A percentile compares a stretch with the other conserved stretches of the same genome.
These are phyloP conservation scores for Exophiala phaeomuriformis DNA, from an alignment of 2,329 filamentous ascomycete genomes.

Conservation along the genomic window DNA sequence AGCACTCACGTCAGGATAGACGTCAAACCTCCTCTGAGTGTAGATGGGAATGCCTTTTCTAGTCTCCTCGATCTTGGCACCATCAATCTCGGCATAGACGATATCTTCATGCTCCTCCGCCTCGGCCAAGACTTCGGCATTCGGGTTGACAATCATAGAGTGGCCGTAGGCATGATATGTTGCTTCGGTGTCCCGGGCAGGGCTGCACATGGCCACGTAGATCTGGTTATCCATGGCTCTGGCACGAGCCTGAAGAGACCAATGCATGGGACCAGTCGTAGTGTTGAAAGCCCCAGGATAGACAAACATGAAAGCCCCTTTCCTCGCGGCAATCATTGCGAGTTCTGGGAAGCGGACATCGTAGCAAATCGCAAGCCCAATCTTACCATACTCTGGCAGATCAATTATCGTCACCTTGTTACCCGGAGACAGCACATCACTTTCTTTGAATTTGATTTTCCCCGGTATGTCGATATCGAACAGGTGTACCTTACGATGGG, in stretches of 20 bases:
- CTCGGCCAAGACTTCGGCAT: conserved; percentile 72
- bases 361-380: conserved; percentile 92
- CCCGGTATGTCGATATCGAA: conserved; percentile 98
- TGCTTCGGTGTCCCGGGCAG: conserved; percentile 69
- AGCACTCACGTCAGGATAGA: conserved; percentile 82
- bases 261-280: conserved; percentile 87
- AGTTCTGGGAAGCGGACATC: conserved; percentile 95
- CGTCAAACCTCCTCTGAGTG: conserved; percentile 82
- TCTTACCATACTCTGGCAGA: conserved; percentile 77
- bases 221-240: conserved; percentile 90
- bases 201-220: conserved; percentile 88
- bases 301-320: conserved; percentile 76
- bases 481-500: conserved; percentile 87
- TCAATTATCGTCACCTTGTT: conserved; percentile 80
- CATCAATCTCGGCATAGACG: conserved; percentile 64
- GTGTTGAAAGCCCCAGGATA: conserved; percentile 98
- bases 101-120: conserved; percentile 71
- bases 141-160: conserved; percentile 78
- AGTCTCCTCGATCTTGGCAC: conserved; percentile 62
- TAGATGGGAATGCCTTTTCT: conserved; percentile 78
- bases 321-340: conserved; percentile 77
- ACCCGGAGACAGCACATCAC: conserved; percentile 77
- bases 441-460: conserved; percentile 85
- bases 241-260: conserved; percentile 73
- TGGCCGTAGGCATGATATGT: conserved; percentile 89